These are phyloP conservation scores for Jackrogersella minutella DNA, from an alignment of 495 filamentous ascomycete species.

Conservation along the genomic window DNA sequence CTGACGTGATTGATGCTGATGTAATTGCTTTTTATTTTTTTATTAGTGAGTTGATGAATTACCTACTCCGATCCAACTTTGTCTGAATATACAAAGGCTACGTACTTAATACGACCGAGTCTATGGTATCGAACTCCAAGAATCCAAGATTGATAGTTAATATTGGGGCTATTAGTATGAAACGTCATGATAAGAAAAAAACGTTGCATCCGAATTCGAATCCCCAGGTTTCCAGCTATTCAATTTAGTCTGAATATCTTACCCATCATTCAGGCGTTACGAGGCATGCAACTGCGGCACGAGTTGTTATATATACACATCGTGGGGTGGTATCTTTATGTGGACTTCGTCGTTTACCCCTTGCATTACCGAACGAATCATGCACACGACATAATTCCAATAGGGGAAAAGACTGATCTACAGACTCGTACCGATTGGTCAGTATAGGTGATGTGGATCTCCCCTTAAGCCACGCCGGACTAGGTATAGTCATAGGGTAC, in stretches of 20 bases:
- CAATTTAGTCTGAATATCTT: constrained; percentile 24
- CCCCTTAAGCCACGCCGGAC: background rate
- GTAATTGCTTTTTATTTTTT: constrained; percentile 32
- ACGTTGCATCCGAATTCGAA: constrained; percentile 1
- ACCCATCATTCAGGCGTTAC: constrained; percentile 29
- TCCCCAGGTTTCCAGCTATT: constrained; percentile 26
- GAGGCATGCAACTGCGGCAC: constrained; percentile 17
- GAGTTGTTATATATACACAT: constrained; percentile 13
- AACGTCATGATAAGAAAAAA: constrained; percentile 16
- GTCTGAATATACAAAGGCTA: background rate
- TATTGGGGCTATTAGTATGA: constrained; percentile 16
- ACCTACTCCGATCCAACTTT: background rate
- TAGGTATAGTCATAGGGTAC: constrained; percentile 30
- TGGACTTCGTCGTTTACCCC: background rate
- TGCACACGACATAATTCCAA: constrained; percentile 27
- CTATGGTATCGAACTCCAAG: constrained; percentile 15
- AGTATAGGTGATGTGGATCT: background rate
- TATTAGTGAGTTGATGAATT: background rate
- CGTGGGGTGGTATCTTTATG: constrained; percentile 25
- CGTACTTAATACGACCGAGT: background rate
- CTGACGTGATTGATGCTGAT: constrained; percentile 41
- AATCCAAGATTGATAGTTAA: constrained; percentile 23
- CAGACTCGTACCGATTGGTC: constrained; percentile 15
- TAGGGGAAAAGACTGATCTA: constrained; percentile 18
- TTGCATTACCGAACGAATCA: constrained; percentile 37